phyloP scores from a whole-genome alignment of 2,329 filamentous ascomycete species.

The Venturia oleaginea region DNA sequence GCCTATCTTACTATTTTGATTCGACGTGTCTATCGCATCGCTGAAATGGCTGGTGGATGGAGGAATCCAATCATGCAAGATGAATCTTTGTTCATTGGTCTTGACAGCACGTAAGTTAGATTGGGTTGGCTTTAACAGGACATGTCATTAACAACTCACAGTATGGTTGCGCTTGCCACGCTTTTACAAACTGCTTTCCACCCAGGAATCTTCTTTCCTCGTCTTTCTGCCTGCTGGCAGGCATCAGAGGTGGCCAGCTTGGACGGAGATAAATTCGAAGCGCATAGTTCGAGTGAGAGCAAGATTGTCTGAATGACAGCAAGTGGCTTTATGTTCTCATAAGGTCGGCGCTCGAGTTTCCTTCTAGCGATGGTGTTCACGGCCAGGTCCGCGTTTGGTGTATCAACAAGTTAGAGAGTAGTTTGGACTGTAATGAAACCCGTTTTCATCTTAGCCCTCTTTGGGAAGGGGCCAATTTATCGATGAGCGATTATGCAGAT shows the following conservation, averaged over 20 bases:
- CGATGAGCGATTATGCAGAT: too few species aligned
- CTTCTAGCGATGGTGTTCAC: neutral
- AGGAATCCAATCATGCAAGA: conserved; percentile 55
- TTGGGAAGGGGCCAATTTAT: too few species aligned
- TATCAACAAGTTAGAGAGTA: too few species aligned
- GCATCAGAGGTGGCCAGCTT: neutral
- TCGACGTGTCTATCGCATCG: conserved; percentile 39
- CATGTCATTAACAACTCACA: neutral
- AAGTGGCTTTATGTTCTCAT: neutral
- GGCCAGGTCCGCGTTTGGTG: neutral
- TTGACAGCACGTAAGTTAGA: conserved; percentile 43
- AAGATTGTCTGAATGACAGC: neutral
- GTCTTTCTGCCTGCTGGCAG: neutral
- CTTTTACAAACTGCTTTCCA: neutral
- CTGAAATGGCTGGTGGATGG: conserved; percentile 57
- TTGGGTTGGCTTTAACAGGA: neutral
- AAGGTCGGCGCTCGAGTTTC: neutral
- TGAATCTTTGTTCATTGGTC: conserved; percentile 49
- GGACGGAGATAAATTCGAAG: neutral
- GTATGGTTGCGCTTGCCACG: neutral
- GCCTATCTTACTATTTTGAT: conserved; percentile 17
- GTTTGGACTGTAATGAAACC: too few species aligned
- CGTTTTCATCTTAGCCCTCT: too few species aligned
- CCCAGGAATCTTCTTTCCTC: neutral
- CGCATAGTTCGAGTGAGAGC: neutral